Conservation (phyloP, 768 basidiomycete genomes). For the Russula earlei region DNA sequence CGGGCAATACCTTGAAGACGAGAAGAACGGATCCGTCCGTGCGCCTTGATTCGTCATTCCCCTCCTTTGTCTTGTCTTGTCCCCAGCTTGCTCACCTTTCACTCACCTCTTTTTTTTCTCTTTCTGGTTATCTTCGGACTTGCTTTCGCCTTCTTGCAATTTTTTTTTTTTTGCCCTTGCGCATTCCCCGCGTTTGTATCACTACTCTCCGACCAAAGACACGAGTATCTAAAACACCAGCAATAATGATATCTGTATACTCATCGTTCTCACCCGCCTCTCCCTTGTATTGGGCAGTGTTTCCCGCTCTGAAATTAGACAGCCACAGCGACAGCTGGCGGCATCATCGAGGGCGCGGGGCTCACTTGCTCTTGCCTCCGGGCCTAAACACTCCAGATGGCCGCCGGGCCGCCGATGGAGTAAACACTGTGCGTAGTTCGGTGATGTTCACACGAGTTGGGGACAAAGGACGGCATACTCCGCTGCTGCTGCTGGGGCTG, state of each 20-base stretch:
- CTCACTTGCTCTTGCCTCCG: slow-evolving; percentile 20
- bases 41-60: slow-evolving; percentile 25
- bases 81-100: background rate
- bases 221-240: slow-evolving; percentile 8
- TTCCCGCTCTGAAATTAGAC: too few relatives aligned
- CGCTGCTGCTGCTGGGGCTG: slow-evolving; percentile 6
- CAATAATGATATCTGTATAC: slow-evolving; percentile 11
- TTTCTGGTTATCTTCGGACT: background rate
- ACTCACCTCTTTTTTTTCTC: background rate
- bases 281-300: background rate
- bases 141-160: background rate
- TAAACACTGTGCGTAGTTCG: slow-evolving; percentile 32
- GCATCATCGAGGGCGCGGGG: background rate
- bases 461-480: background rate
- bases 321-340: too few relatives aligned
- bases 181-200: slow-evolving; percentile 3
- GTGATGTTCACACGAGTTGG: background rate
- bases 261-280: background rate
- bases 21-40: slow-evolving; percentile 63
- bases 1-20: slow-evolving; percentile 77
- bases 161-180: slow-evolving; percentile 2
- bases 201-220: background rate
- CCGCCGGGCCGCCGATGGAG: slow-evolving; percentile 30
- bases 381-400: slow-evolving; percentile 38
- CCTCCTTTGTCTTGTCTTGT: slow-evolving; percentile 7